Evolutionary conservation across 345 rosid genomes (phyloP).

Genomic region (Gossypium mustelinum): DNA sequence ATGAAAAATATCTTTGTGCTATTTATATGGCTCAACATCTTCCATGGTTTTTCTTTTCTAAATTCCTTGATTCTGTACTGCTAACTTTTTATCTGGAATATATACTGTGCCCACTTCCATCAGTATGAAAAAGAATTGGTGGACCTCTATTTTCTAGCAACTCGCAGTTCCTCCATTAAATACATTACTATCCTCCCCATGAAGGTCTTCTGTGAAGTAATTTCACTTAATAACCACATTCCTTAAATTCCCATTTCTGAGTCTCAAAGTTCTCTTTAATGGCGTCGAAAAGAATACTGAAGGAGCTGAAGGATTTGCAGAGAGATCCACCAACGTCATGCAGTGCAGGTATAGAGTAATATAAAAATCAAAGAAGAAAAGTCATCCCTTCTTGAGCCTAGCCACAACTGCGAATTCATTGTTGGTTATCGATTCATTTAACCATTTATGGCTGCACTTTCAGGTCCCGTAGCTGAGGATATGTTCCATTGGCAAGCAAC

Average conservation of each 20-base stretch:
- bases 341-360: slow-evolving; percentile 48
- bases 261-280: slow-evolving; percentile 16
- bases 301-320: slow-evolving; percentile 61
- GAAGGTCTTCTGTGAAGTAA: not conserved
- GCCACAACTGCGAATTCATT: not conserved
- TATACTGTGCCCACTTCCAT: slow-evolving; percentile 40
- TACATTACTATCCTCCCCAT: slow-evolving; percentile 12
- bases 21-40: not conserved
- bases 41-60: not conserved
- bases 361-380: not conserved
- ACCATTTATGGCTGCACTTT: not conserved
- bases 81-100: slow-evolving; percentile 30
- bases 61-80: not conserved
- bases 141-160: slow-evolving; percentile 4
- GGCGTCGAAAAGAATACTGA: slow-evolving; percentile 62
- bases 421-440: not conserved
- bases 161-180: slow-evolving; percentile 28
- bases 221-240: slow-evolving; percentile 5
- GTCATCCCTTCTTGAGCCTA: not conserved
- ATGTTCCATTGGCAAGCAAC: slow-evolving; percentile 80
- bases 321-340: slow-evolving; percentile 74
- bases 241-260: not conserved
- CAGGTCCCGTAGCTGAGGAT: slow-evolving; percentile 51
- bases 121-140: slow-evolving; percentile 21
- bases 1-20: not conserved